Base-by-base conservation (phyloP, 73 alveolate species). In the Paramecium caudatum region DNA sequence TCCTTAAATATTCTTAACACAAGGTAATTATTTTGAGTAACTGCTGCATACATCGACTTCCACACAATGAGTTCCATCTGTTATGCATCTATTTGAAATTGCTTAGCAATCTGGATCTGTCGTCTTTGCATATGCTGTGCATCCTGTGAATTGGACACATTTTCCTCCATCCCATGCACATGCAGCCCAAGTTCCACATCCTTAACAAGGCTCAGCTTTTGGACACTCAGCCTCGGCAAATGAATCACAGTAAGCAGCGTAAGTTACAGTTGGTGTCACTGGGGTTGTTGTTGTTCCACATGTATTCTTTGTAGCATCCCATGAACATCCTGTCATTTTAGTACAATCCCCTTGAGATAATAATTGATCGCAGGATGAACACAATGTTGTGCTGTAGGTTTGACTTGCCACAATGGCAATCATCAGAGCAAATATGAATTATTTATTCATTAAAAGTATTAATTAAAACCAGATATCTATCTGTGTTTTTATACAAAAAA, bases 11-110 rank as follows among this genome's bases (percentile, higher is more conserved):
- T 49, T 49, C 25, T 49, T 49, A 0, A 49, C 70, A 49, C 70
- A 49, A 49, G 70, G 70, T 6, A 49, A 16, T 17, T 49, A 16
- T 17, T 49, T 49, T 5, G 25, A 25, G 49, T 62, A 62, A 25
- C 25, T 9, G 49, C 21, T 62, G 34, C 82, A 62, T 6, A 46
- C 43, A 23, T 62, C 62, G 15, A 37, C 6, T 8, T 69, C 86
- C 0, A 37, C 45, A 16, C 86, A 69, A 5, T 69, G 55, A 33
- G 86, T 69, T 36, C 86, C 86, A 69, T 69, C 86, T 37, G 86
- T 36, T 13, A 39, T 69, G 25, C 86, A 69, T 37, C 33, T 21
- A 36, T 30, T 69, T 13, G 45, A 16, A 12, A 69, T 69, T 7
- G 86, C 65, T 33, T 69, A 36, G 48, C 86, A 69, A 16, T 36